These are phyloP conservation scores for Penicillium flavigenum DNA, from an alignment of 495 filamentous ascomycete species.

Conservation along the genomic window DNA sequence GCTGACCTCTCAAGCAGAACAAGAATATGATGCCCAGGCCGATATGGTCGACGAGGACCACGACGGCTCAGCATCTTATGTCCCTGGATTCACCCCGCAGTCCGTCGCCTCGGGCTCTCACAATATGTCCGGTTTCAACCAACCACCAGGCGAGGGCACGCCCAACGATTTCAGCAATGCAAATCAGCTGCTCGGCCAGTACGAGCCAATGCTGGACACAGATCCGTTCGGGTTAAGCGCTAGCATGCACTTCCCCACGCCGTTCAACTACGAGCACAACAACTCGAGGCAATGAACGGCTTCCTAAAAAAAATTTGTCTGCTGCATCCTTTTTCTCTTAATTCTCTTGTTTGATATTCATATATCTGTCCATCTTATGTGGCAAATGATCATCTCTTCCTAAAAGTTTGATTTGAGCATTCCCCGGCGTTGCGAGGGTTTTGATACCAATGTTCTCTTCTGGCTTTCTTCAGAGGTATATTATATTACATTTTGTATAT, in stretches of 20 bases:
- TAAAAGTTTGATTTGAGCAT: slow-evolving; percentile 33
- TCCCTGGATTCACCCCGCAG: slow-evolving; percentile 53
- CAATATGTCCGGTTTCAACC: slow-evolving; percentile 36
- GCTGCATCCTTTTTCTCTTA: not conserved
- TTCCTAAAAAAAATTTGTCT: slow-evolving; percentile 5
- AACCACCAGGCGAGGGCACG: slow-evolving; percentile 38
- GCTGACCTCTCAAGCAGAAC: slow-evolving; percentile 63
- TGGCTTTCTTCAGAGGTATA: slow-evolving; percentile 5
- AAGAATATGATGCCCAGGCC: slow-evolving; percentile 96
- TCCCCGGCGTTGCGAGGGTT: slow-evolving; percentile 26
- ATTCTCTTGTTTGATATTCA: slow-evolving; percentile 9
- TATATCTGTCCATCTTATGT: slow-evolving; percentile 10
- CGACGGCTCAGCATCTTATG: slow-evolving; percentile 69
- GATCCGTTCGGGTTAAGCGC: slow-evolving; percentile 89
- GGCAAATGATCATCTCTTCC: slow-evolving; percentile 13
- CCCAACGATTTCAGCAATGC: slow-evolving; percentile 51
- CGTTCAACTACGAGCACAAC: slow-evolving; percentile 73
- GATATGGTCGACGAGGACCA: slow-evolving; percentile 89
- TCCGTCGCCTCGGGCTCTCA: slow-evolving; percentile 46
- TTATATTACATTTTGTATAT: slow-evolving; percentile 10
- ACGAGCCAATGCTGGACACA: slow-evolving; percentile 78
- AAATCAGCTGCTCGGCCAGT: slow-evolving; percentile 71
- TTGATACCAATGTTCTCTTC: slow-evolving; percentile 28
- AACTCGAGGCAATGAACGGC: slow-evolving; percentile 38
- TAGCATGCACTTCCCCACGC: slow-evolving; percentile 91